phyloP scores from a whole-genome alignment of 2,329 filamentous ascomycete genomes.

The Cladosporium phlei region DNA sequence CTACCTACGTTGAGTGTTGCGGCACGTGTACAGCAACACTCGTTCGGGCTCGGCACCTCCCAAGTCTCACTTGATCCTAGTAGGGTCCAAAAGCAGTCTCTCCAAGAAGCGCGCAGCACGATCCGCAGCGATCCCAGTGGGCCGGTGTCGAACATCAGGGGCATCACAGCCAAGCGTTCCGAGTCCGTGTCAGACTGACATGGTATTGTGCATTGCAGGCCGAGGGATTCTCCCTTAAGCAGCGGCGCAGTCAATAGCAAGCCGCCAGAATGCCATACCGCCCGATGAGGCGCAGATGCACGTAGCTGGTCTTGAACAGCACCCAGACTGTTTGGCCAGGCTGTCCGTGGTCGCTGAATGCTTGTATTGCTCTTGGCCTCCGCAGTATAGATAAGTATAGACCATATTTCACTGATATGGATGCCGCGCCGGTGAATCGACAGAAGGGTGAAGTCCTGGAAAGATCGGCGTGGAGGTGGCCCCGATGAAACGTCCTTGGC shows the following conservation, averaged over 20 bases:
- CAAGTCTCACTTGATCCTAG: not conserved
- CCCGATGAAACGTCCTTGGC: too few relatives aligned
- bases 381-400: slow-evolving; percentile 8
- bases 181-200: slow-evolving; percentile 2
- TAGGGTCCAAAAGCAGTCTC: slow-evolving; percentile 8
- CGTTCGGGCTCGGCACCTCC: slow-evolving; percentile 4
- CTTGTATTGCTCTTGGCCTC: slow-evolving; percentile 9
- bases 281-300: not conserved
- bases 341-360: not conserved
- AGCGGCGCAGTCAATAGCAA: not conserved
- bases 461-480: too few relatives aligned
- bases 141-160: slow-evolving; percentile 2
- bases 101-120: slow-evolving; percentile 10
- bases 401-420: not conserved
- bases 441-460: slow-evolving; percentile 9
- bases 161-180: not conserved
- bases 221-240: too few relatives aligned
- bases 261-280: not conserved
- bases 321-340: not conserved
- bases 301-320: not conserved
- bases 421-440: slow-evolving; percentile 2
- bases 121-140: slow-evolving; percentile 3
- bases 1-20: too few relatives aligned
- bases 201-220: too few relatives aligned
- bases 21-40: not conserved